Evolutionary conservation across 1,284 basidiomycete species (phyloP).

Genomic region (Vanrija humicola): DNA sequence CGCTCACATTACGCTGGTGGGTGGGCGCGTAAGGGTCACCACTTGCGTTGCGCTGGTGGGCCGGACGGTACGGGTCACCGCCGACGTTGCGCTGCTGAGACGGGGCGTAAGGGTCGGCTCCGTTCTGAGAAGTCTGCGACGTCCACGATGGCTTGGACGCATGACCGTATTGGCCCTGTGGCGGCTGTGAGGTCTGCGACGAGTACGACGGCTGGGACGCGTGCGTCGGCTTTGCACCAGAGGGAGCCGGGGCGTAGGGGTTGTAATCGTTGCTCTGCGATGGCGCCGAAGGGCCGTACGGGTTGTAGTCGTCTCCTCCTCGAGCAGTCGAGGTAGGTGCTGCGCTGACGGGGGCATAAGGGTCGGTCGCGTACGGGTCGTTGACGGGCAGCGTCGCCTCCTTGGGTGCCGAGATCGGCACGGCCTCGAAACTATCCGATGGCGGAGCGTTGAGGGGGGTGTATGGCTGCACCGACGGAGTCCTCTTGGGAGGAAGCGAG

Average conservation of each 20-base stretch:
- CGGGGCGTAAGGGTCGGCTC: neutral
- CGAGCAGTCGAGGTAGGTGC: neutral
- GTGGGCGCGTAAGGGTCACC: neutral
- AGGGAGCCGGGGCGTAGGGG: neutral
- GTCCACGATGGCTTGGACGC: neutral
- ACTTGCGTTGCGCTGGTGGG: neutral
- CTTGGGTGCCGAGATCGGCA: too few relatives aligned
- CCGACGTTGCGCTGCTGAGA: neutral
- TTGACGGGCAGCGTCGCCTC: neutral
- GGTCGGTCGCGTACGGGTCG: slow-evolving; percentile 5
- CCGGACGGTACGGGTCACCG: neutral
- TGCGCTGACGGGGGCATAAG: slow-evolving; percentile 1
- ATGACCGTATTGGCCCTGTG: neutral
- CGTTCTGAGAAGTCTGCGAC: neutral
- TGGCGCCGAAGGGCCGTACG: neutral
- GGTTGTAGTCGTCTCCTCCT: neutral
- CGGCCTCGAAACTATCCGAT: too few relatives aligned
- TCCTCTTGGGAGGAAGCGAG: too few relatives aligned
- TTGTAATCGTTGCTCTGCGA: neutral
- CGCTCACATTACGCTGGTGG: too few relatives aligned
- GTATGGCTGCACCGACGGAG: too few relatives aligned
- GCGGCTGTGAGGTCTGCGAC: too few relatives aligned
- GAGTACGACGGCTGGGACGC: neutral
- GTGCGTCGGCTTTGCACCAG: neutral
- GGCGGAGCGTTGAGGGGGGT: too few relatives aligned